Percentiles rank a stretch among this genome's conserved stretches.
phyloP scores from a whole-genome alignment of 257 asterid genomes.

The Handroanthus guayacan region DNA sequence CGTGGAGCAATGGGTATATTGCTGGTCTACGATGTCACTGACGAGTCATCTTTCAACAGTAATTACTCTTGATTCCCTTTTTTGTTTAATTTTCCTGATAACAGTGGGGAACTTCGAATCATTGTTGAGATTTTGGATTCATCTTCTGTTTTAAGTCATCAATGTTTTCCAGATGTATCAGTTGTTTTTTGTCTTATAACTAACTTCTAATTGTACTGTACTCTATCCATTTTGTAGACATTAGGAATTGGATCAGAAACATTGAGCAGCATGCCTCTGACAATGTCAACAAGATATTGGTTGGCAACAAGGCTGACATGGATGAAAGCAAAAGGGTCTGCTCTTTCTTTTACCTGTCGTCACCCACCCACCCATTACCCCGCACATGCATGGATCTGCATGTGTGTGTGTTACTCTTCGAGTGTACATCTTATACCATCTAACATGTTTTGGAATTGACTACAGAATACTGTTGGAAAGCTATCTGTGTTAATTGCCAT shows the following conservation, averaged over 20 bases:
- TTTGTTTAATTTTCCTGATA: conserved; percentile 4
- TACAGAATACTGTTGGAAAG: conserved; percentile 13
- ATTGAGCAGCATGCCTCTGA: conserved; percentile 81
- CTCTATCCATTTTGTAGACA: conserved; percentile 48
- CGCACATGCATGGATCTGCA: conserved; percentile 7
- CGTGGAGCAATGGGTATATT: conserved; percentile 81
- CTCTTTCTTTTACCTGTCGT: conserved; percentile 23
- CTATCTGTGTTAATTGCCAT: conserved; percentile 1
- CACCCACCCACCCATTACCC: background rate
- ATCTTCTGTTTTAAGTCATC: background rate
- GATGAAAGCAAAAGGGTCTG: conserved; percentile 80
- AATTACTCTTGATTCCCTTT: conserved; percentile 34
- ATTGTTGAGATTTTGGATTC: conserved; percentile 24
- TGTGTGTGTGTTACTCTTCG: background rate
- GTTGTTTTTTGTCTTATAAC: conserved; percentile 1
- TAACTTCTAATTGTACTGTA: background rate
- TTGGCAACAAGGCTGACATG: conserved; percentile 83
- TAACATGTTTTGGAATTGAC: background rate
- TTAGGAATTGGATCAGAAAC: conserved; percentile 78
- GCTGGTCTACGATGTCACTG: conserved; percentile 77
- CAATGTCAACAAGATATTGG: conserved; percentile 72
- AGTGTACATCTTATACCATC: background rate
- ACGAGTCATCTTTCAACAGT: conserved; percentile 78
- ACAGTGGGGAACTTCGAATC: background rate
- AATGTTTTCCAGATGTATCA: background rate